Percentiles rank a stretch among this genome's conserved stretches.
Conservation (phyloP, 768 basidiomycete genomes). For the Rubroboletus pulcherrimus region DNA sequence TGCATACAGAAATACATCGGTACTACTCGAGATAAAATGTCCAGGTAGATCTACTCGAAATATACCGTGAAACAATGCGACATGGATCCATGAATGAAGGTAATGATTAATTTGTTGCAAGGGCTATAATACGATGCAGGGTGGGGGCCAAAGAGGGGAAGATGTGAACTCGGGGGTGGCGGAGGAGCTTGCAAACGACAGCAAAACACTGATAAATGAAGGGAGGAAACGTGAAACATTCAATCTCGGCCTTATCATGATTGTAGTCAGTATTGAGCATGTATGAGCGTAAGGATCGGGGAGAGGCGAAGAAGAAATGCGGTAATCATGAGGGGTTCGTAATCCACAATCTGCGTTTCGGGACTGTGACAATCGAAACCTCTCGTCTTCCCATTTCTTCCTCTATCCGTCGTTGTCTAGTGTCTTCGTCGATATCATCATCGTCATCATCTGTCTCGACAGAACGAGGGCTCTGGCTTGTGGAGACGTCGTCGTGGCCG, state of each 20-base stretch:
- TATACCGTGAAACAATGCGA: conserved; percentile 34
- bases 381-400: conserved; percentile 80
- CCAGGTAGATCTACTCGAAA: conserved; percentile 35
- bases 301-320: background rate
- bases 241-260: conserved; percentile 9
- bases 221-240: conserved; percentile 1
- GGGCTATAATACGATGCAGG: conserved; percentile 26
- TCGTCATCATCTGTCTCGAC: conserved; percentile 58
- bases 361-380: conserved; percentile 76
- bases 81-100: conserved; percentile 29
- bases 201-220: conserved; percentile 15
- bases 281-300: conserved; percentile 9
- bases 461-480: conserved; percentile 42
- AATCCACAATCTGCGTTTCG: conserved; percentile 71
- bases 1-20: conserved; percentile 35
- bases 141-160: background rate
- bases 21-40: conserved; percentile 31
- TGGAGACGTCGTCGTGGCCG: conserved; percentile 40
- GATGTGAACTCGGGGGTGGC: background rate
- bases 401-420: conserved; percentile 70
- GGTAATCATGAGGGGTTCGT: conserved; percentile 54
- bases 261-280: conserved; percentile 23
- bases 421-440: conserved; percentile 72
- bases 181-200: conserved; percentile 12
- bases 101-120: conserved; percentile 25